Evolutionary conservation across 352 stramenopile genomes (phyloP).

Genomic region (Pythium vanterpoolii): DNA sequence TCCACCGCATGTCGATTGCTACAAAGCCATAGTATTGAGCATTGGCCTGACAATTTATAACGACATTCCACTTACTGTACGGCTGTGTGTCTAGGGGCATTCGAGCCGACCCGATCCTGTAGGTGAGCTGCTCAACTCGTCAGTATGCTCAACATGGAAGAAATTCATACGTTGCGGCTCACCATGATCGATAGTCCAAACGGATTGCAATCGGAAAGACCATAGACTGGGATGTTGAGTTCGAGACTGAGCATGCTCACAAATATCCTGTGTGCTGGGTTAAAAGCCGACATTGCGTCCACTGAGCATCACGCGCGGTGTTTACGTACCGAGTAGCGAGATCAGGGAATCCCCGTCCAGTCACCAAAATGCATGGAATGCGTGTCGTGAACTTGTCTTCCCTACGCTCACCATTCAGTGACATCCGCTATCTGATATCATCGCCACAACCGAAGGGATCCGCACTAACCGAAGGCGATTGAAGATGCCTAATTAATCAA

Average conservation of each 20-base stretch:
- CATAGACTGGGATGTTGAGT: conserved; percentile 87
- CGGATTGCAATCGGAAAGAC: conserved; percentile 93
- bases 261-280: conserved; percentile 52
- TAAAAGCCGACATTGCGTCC: neutral
- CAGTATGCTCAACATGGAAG: neutral
- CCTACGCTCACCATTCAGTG: conserved; percentile 20
- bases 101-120: conserved; percentile 83
- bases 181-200: conserved; percentile 93
- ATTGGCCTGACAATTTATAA: neutral
- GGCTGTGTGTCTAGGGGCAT: conserved; percentile 75
- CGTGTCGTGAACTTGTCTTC: conserved; percentile 86
- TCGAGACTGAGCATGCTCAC: conserved; percentile 72
- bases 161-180: neutral
- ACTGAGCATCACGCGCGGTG: neutral
- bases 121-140: conserved; percentile 63
- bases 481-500: conserved; percentile 85
- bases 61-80: conserved; percentile 34
- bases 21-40: conserved; percentile 19
- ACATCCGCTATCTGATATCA: neutral
- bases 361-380: conserved; percentile 91
- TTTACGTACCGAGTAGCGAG: conserved; percentile 80
- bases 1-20: conserved; percentile 88
- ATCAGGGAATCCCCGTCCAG: conserved; percentile 93
- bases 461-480: conserved; percentile 70
- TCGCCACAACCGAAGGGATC: too few species aligned